A percentile compares a stretch with the other conserved stretches of the same genome.
Evolutionary conservation across 2,329 filamentous ascomycete genomes (phyloP).

Genomic region (Pseudogymnoascus sp.): DNA sequence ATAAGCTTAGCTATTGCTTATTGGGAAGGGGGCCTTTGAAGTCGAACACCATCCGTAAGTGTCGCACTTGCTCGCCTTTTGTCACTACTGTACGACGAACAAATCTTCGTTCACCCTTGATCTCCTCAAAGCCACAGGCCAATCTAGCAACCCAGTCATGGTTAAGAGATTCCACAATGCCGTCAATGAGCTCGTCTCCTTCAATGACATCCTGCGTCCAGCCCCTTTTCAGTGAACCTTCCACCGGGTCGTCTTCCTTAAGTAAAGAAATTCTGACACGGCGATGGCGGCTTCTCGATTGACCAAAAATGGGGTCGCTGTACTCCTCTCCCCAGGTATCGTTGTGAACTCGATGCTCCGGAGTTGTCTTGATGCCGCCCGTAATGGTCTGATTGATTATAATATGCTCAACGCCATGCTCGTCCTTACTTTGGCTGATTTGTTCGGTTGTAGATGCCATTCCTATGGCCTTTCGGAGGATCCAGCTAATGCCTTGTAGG

Average conservation of each 20-base stretch:
- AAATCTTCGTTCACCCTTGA: neutral
- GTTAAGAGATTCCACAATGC: neutral
- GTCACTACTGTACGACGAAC: slow-evolving; percentile 2
- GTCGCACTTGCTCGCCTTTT: neutral
- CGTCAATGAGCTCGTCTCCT: neutral
- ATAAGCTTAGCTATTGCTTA: neutral
- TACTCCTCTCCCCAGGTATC: neutral
- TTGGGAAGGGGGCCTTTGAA: neutral
- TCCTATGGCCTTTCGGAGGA: slow-evolving; percentile 48
- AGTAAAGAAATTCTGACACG: neutral
- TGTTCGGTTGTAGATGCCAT: slow-evolving; percentile 45
- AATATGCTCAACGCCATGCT: neutral
- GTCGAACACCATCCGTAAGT: neutral
- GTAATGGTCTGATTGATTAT: neutral
- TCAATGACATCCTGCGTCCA: neutral
- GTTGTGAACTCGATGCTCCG: neutral
- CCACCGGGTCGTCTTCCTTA: neutral
- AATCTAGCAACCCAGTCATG: neutral
- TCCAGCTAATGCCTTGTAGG: slow-evolving; percentile 46
- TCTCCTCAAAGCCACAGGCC: neutral
- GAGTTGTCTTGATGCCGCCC: neutral
- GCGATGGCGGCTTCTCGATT: neutral
- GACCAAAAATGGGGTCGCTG: neutral
- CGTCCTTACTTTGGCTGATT: slow-evolving; percentile 22
- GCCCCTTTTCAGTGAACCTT: neutral